Evolutionary conservation across 1,284 basidiomycete species (phyloP).

Genomic region (Marasmius oreades): DNA sequence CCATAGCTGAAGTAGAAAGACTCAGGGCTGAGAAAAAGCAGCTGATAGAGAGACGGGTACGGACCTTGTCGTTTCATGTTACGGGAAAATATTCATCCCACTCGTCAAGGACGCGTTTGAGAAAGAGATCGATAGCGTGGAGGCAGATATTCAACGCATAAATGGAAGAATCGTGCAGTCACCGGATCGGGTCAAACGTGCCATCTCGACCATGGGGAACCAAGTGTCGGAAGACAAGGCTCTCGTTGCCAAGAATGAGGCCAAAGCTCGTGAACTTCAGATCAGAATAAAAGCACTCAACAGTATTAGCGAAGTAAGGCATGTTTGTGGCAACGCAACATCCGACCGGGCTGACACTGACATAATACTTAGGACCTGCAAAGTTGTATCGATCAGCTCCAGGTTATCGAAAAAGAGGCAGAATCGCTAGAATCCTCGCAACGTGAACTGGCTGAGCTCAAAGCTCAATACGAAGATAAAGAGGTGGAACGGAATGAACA

Average conservation of each 20-base stretch:
- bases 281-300: conserved; percentile 67
- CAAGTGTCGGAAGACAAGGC: conserved; percentile 62
- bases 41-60: conserved; percentile 54
- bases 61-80: conserved; percentile 1
- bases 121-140: conserved; percentile 50
- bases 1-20: conserved; percentile 57
- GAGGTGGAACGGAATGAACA: conserved; percentile 70
- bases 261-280: conserved; percentile 72
- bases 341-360: not conserved
- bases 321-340: too few species aligned
- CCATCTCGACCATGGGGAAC: conserved; percentile 68
- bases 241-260: conserved; percentile 56
- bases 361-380: conserved; percentile 53
- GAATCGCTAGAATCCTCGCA: conserved; percentile 56
- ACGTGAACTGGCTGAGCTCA: conserved; percentile 61
- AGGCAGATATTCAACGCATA: conserved; percentile 58
- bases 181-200: conserved; percentile 80
- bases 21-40: conserved; percentile 66
- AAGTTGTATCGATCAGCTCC: conserved; percentile 64
- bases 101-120: conserved; percentile 55
- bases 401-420: conserved; percentile 69
- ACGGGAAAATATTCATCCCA: conserved; percentile 3
- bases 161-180: conserved; percentile 80
- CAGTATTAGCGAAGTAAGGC: conserved; percentile 74
- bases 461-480: conserved; percentile 66